Conservation (phyloP, 495 filamentous ascomycete genomes). For the Podospora pseudocomata region DNA sequence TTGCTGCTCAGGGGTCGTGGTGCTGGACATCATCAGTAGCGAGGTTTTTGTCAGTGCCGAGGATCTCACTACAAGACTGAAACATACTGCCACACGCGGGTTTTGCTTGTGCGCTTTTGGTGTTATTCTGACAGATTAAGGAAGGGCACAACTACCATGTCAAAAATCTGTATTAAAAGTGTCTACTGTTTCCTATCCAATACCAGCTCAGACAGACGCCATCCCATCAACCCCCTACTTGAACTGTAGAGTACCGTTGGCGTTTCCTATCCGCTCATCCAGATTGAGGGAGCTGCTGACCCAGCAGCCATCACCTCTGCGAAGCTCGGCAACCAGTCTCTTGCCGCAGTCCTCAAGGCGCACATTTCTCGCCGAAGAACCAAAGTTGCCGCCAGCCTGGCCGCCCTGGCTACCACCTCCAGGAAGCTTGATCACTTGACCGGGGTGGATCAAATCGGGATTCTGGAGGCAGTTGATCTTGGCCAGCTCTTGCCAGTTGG, state of each 20-base stretch:
- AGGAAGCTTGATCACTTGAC: constrained; percentile 31
- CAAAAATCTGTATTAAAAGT: neutral
- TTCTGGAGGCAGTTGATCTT: constrained; percentile 31
- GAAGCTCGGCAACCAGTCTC: constrained; percentile 40
- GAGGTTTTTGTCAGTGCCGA: no score
- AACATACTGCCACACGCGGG: no score
- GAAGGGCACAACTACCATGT: neutral
- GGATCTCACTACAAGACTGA: neutral
- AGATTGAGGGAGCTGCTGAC: constrained; percentile 33
- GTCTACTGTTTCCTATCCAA: neutral
- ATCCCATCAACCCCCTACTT: neutral
- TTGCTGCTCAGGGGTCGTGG: neutral
- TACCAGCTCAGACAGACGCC: neutral
- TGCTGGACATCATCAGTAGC: no score
- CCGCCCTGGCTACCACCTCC: constrained; percentile 25
- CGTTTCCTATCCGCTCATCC: constrained; percentile 43
- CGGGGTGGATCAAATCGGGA: constrained; percentile 39
- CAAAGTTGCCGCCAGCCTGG: constrained; percentile 38
- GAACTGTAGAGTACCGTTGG: constrained; percentile 33
- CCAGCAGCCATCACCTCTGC: constrained; percentile 34
- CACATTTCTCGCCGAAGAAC: constrained; percentile 36
- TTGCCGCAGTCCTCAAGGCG: constrained; percentile 37
- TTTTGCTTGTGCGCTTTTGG: no score
- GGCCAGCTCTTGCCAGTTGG: constrained; percentile 32
- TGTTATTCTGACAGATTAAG: no score